Evolutionary conservation across 2,329 filamentous ascomycete species (phyloP).

Genomic region (Neopestalotiopsis sp.): DNA sequence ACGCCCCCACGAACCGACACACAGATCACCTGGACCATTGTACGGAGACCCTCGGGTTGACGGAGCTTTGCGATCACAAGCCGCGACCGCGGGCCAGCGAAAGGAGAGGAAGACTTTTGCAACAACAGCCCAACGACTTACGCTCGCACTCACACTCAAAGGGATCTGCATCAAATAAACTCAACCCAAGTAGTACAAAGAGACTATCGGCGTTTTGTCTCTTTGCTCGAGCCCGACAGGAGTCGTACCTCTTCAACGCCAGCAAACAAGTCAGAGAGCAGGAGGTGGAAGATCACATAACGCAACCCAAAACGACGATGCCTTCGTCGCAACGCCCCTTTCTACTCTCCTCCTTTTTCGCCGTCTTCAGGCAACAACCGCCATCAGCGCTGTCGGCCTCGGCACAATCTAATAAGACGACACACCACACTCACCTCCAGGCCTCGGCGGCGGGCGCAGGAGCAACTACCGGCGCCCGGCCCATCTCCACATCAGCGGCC

Average conservation of each 20-base stretch:
- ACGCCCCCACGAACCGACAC: background rate
- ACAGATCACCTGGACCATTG: background rate
- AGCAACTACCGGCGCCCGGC: slow-evolving; percentile 22
- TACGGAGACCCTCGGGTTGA: background rate
- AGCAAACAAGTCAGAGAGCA: background rate
- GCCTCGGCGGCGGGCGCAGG: slow-evolving; percentile 18
- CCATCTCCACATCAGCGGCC: slow-evolving; percentile 27
- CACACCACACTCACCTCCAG: slow-evolving; percentile 22
- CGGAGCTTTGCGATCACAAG: slow-evolving; percentile 18
- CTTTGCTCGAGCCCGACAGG: too few species aligned
- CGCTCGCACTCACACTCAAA: background rate
- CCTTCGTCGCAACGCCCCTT: slow-evolving; percentile 39
- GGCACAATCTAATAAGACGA: slow-evolving; percentile 34
- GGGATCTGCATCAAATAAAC: background rate
- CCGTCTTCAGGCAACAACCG: slow-evolving; percentile 36
- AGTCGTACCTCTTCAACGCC: too few species aligned
- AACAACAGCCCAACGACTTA: background rate
- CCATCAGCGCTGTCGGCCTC: slow-evolving; percentile 32
- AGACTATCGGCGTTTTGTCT: background rate
- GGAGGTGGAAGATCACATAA: background rate
- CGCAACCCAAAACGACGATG: slow-evolving; percentile 22
- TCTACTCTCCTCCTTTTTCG: slow-evolving; percentile 40
- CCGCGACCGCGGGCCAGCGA: slow-evolving; percentile 8
- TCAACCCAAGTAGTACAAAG: background rate
- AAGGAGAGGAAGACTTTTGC: background rate